phyloP scores from a whole-genome alignment of 148 eudicot species.

The Rhododendron molle region DNA sequence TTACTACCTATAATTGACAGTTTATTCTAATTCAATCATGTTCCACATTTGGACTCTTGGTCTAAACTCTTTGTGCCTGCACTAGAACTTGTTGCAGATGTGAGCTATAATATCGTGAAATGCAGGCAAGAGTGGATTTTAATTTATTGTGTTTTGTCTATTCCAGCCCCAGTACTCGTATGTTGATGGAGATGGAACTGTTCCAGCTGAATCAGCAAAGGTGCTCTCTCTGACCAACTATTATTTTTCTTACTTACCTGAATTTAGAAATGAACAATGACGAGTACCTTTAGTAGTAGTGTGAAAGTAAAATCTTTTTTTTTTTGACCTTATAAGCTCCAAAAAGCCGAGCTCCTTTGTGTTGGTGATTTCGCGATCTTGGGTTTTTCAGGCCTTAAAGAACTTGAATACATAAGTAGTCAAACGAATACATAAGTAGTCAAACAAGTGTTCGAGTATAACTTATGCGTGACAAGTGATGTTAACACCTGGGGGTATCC shows the following conservation, averaged over 20 bases:
- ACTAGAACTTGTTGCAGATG: neutral
- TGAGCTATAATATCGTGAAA: neutral
- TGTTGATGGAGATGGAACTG: slow-evolving; percentile 96
- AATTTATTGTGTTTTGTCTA: neutral
- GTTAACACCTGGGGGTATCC: neutral
- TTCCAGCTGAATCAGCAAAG: slow-evolving; percentile 80
- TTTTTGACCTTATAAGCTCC: neutral
- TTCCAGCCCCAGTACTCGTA: slow-evolving; percentile 71
- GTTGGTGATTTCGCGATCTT: neutral
- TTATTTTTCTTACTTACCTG: neutral
- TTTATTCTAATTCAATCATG: neutral
- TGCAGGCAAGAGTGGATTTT: neutral
- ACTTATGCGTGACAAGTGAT: neutral
- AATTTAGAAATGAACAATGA: neutral
- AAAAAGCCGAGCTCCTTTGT: neutral
- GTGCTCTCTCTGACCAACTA: slow-evolving; percentile 22
- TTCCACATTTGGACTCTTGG: neutral
- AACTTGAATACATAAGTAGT: neutral
- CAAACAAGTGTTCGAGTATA: neutral
- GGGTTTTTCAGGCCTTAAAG: neutral
- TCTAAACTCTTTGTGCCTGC: neutral
- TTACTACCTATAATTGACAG: neutral
- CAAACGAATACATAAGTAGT: neutral
- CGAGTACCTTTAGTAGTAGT: neutral
- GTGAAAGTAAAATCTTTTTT: neutral